Conservation (phyloP, 352 stramenopile genomes). For the Phytophthora sojae region DNA sequence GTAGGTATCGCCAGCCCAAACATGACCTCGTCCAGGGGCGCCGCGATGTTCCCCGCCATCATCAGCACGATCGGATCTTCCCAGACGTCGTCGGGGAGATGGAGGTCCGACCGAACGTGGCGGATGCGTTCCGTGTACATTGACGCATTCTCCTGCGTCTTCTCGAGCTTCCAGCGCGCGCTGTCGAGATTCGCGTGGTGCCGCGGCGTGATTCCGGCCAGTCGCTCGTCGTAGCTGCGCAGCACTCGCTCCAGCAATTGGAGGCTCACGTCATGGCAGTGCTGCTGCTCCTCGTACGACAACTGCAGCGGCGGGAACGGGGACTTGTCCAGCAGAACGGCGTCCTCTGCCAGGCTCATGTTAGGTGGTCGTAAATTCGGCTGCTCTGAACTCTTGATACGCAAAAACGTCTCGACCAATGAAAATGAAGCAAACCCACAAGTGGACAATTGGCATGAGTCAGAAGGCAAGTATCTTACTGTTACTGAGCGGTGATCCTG, state of each 20-base stretch:
- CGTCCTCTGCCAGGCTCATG: constrained; percentile 18
- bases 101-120: constrained; percentile 28
- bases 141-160: constrained; percentile 40
- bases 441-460: neutral
- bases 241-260: constrained; percentile 45
- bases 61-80: constrained; percentile 41
- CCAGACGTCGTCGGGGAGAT: constrained; percentile 42
- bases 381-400: constrained; percentile 21
- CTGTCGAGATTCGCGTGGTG: constrained; percentile 41
- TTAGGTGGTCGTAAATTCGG: neutral
- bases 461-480: too few relatives aligned
- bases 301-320: constrained; percentile 40
- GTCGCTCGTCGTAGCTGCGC: constrained; percentile 44
- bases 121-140: constrained; percentile 44
- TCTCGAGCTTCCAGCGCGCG: constrained; percentile 43
- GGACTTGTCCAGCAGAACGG: constrained; percentile 36
- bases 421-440: neutral
- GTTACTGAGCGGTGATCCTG: too few relatives aligned
- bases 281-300: constrained; percentile 39
- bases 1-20: constrained; percentile 51
- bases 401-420: neutral
- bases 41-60: constrained; percentile 48
- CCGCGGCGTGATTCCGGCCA: constrained; percentile 25
- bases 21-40: constrained; percentile 69
- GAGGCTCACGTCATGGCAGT: constrained; percentile 45